Percentiles rank a stretch among this genome's conserved stretches.
Conservation (phyloP, 768 basidiomycete species). For the Suillus sp. region DNA sequence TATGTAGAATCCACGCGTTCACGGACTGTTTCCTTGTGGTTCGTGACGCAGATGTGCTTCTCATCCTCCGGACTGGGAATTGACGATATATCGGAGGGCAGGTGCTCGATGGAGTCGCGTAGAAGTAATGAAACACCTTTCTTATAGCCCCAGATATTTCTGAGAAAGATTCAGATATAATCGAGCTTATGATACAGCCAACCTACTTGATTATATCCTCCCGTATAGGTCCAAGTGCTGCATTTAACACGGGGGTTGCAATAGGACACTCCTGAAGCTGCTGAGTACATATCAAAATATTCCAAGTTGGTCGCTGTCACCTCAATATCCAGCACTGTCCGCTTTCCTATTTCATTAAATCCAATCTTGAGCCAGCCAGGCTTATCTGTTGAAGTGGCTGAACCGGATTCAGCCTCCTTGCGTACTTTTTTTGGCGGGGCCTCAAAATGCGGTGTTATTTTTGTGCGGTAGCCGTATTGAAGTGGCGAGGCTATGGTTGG, state of each 20-base stretch:
- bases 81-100: constrained; percentile 20
- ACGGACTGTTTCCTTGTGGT: constrained; percentile 78
- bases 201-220: constrained; percentile 68
- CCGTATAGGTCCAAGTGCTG: constrained; percentile 60
- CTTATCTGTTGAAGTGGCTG: constrained; percentile 24
- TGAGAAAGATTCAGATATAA: constrained; percentile 33
- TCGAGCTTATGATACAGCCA: not conserved
- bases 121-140: constrained; percentile 88
- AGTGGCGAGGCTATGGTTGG: constrained; percentile 85
- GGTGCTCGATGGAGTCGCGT: constrained; percentile 70
- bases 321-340: constrained; percentile 88
- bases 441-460: constrained; percentile 97
- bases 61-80: constrained; percentile 43
- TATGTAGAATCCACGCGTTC: constrained; percentile 80
- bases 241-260: constrained; percentile 78
- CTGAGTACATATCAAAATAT: not conserved
- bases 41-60: constrained; percentile 78
- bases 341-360: constrained; percentile 79
- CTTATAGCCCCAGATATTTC: constrained; percentile 79
- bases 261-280: constrained; percentile 82
- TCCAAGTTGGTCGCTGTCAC: constrained; percentile 37
- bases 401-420: constrained; percentile 6
- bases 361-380: constrained; percentile 84
- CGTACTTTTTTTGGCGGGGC: constrained; percentile 55
- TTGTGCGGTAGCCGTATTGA: constrained; percentile 92